Evolutionary conservation across 2,329 filamentous ascomycete species (phyloP).

Genomic region (Aphanocladium album): DNA sequence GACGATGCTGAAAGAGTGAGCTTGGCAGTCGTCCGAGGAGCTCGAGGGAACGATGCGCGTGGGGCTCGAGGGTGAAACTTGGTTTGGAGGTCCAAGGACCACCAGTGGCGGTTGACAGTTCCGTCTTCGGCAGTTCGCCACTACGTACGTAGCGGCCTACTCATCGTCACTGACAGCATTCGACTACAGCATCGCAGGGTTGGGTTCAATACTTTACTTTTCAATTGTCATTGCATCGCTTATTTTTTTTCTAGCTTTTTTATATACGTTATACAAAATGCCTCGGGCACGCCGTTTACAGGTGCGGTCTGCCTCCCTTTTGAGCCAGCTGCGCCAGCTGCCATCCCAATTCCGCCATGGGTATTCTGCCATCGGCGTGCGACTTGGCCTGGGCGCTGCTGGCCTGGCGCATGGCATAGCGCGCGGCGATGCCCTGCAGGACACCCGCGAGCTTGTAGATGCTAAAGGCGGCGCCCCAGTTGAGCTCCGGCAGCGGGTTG

Average conservation of each 20-base stretch:
- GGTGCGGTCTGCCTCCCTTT: conserved; percentile 21
- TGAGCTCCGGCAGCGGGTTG: conserved; percentile 57
- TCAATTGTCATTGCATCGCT: not conserved
- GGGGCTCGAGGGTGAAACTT: conserved; percentile 1
- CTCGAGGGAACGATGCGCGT: not conserved
- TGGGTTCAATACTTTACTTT: too few species aligned
- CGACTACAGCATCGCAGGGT: too few species aligned
- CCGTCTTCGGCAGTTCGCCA: not conserved
- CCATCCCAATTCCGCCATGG: conserved; percentile 78
- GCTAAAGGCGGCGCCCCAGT: conserved; percentile 58
- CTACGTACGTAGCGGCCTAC: not conserved
- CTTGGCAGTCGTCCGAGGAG: not conserved
- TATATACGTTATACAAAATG: not conserved
- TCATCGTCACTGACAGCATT: not conserved
- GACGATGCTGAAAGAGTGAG: not conserved
- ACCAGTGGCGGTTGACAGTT: not conserved
- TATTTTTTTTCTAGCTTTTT: not conserved
- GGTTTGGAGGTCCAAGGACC: conserved; percentile 12
- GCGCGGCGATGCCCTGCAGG: conserved; percentile 84
- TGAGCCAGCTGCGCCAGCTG: conserved; percentile 52
- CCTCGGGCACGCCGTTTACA: too few species aligned
- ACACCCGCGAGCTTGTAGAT: conserved; percentile 58
- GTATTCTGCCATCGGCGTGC: conserved; percentile 63
- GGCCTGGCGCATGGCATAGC: conserved; percentile 79
- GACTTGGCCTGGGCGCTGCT: conserved; percentile 76